These are phyloP conservation scores for Kodamaea leandrae DNA, from an alignment of 805 yeast genomes.

Conservation along the genomic window DNA sequence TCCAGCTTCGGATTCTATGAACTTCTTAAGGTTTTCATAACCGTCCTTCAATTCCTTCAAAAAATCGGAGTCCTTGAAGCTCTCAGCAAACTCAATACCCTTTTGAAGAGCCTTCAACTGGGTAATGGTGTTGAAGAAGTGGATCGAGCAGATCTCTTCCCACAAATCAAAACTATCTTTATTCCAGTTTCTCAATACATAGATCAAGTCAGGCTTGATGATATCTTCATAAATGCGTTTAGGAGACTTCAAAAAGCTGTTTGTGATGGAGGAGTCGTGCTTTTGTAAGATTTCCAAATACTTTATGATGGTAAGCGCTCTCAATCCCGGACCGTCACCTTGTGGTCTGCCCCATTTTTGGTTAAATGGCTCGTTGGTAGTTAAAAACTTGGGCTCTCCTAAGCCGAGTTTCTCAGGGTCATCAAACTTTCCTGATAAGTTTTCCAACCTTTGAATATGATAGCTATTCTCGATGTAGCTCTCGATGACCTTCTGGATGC, in stretches of 20 bases:
- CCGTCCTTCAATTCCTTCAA: constrained; percentile 24
- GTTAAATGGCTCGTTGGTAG: constrained; percentile 60
- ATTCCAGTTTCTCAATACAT: constrained; percentile 60
- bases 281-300: constrained; percentile 47
- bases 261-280: constrained; percentile 21
- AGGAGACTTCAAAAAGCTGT: constrained; percentile 27
- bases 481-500: constrained; percentile 40
- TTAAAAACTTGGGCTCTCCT: constrained; percentile 88
- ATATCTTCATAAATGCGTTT: constrained; percentile 49
- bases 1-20: constrained; percentile 43
- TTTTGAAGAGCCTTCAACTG: constrained; percentile 67
- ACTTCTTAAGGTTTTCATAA: constrained; percentile 36
- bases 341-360: constrained; percentile 93
- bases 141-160: constrained; percentile 81
- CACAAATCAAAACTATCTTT: constrained; percentile 78
- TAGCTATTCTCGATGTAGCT: constrained; percentile 60
- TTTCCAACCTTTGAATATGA: constrained; percentile 60
- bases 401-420: constrained; percentile 48
- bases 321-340: constrained; percentile 88
- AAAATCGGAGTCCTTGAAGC: constrained; percentile 25
- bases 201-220: constrained; percentile 68
- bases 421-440: constrained; percentile 63
- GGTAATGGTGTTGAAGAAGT: constrained; percentile 74
- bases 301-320: constrained; percentile 61
- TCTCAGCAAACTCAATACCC: constrained; percentile 45